Evolutionary conservation across 2,329 filamentous ascomycete species (phyloP).

Genomic region (Calonectria pseudoturangicola): DNA sequence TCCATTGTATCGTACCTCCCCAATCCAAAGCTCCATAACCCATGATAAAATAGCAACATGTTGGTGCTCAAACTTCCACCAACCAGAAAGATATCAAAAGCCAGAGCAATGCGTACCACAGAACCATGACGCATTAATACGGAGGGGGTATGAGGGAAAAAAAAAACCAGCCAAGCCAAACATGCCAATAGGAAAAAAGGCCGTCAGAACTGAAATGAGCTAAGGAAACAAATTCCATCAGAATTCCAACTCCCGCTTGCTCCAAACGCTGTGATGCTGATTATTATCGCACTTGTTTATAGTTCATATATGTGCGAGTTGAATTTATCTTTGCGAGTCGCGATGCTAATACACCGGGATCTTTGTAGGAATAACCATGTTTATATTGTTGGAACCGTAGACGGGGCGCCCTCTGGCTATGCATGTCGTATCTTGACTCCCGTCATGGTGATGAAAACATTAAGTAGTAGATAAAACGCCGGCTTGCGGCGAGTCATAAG

Average conservation of each 20-base stretch:
- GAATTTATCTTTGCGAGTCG: conserved; percentile 12
- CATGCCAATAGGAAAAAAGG: conserved; percentile 43
- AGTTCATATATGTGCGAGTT: conserved; percentile 28
- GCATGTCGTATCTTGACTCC: conserved; percentile 26
- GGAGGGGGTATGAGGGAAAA: conserved; percentile 46
- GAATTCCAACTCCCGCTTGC: conserved; percentile 54
- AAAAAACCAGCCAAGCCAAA: conserved; percentile 38
- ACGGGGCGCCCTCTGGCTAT: conserved; percentile 17
- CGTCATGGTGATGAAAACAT: conserved; percentile 31
- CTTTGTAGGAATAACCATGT: conserved; percentile 22
- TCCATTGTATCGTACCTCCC: conserved; percentile 31
- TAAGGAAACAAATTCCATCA: conserved; percentile 30
- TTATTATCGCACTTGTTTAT: conserved; percentile 38
- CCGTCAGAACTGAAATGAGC: conserved; percentile 20
- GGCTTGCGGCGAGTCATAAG: conserved; percentile 36
- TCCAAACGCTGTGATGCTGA: conserved; percentile 48
- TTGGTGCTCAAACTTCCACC: conserved; percentile 22
- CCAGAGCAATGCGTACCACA: conserved; percentile 9
- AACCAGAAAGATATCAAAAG: conserved; percentile 34
- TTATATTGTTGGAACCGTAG: conserved; percentile 26
- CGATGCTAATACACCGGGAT: conserved; percentile 21
- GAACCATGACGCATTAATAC: conserved; percentile 26
- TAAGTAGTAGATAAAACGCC: conserved; percentile 33
- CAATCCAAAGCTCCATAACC: conserved; percentile 39
- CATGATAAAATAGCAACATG: conserved; percentile 21